Conservation (phyloP, 371 early-diverging fungal genomes). For the Mucor plumbeus region DNA sequence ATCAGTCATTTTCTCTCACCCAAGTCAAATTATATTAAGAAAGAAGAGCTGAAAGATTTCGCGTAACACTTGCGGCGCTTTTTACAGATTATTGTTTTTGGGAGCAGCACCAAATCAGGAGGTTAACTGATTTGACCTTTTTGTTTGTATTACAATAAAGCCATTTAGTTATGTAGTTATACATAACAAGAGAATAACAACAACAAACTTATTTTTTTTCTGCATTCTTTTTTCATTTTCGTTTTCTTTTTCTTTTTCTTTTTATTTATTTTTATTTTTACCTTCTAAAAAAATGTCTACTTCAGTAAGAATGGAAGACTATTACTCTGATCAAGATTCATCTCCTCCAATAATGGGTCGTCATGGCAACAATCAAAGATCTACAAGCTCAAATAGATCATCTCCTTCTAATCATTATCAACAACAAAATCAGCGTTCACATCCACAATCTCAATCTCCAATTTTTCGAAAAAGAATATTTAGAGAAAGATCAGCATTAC, state of each 20-base stretch:
- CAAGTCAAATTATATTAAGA: not conserved
- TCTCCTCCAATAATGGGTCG: not conserved
- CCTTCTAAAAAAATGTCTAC: conserved; percentile 1
- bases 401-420: not conserved
- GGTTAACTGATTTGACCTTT: conserved; percentile 2
- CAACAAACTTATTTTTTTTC: conserved; percentile 4
- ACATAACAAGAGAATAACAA: conserved; percentile 11
- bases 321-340: conserved; percentile 24
- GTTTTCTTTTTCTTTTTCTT: not conserved
- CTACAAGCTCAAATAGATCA: not conserved
- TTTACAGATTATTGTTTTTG: conserved; percentile 6
- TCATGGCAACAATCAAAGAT: not conserved
- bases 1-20: not conserved
- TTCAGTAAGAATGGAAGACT: conserved; percentile 20
- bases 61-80: not conserved
- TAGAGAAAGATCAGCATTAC: not conserved
- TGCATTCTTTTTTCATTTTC: not conserved
- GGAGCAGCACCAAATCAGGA: not conserved
- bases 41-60: not conserved
- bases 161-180: not conserved
- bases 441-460: not conserved
- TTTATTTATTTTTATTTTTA: not conserved
- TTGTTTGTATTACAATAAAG: conserved; percentile 16
- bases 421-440: not conserved
- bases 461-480: not conserved